Base-by-base conservation (phyloP, 1,284 basidiomycete species). In the Fomitopsis betulina region DNA sequence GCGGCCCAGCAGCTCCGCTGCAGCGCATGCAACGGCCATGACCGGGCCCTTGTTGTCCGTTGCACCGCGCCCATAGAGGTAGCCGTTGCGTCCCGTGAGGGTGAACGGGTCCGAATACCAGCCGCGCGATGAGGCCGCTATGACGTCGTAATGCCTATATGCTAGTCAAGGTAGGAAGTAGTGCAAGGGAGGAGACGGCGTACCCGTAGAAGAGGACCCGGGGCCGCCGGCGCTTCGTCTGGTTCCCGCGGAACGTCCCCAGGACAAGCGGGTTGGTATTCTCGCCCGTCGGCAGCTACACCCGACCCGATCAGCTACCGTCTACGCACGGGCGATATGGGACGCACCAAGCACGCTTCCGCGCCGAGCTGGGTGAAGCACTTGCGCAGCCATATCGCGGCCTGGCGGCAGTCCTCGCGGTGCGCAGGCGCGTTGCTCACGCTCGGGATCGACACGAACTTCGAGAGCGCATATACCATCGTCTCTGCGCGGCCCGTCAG, bases 31-130 rank as follows among this genome's bases (percentile, higher is more conserved):
- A 7, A 90, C 83, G 1, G 96, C 95, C 59, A 98, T 81, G 50
- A 97, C 90, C 0, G 97, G 96, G 0, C 96, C 96, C 70, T 98
- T 96, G 76, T 96, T 86, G 65, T 95, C 94, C 3, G 90, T 90
- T 3, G 93, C 89, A 1, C 96, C 96, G 27, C 96, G 86, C 2
- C 94, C 96, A 69, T 98, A 98, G 0, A 98, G 79, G 69, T 95
- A 96, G 0, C 96, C 96, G 67, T 98, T 94, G 10, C 86, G 81
- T 1, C 94, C 95, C 0, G 84, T 84, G 58, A 98, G 75, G 6
- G 76, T 80, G 75, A 94, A 99, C 0, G 96, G 96, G 61, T 92
- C 85, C 6, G 88, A 87, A n/a, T 80, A 75, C 96, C 95, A 98
- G 15, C 87, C 85, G 12, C 82, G 77, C 3, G 76, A 72, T 1